These are phyloP conservation scores for Solanum lycopersicoides DNA, from an alignment of 257 asterid species.

Conservation along the genomic window DNA sequence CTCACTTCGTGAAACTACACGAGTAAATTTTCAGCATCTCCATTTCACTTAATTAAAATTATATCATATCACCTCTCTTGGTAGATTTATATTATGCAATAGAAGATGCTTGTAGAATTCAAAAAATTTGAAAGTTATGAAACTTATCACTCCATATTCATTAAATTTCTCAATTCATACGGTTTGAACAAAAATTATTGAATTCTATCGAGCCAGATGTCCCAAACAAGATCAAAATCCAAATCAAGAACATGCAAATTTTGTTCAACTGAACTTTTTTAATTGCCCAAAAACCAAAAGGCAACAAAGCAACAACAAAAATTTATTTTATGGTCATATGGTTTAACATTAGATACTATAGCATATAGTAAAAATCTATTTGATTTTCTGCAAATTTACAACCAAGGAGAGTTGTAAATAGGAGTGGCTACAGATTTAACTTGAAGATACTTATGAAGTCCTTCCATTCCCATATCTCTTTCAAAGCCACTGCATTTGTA, in stretches of 20 bases:
- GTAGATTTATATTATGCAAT: neutral
- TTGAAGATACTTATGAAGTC: conserved; percentile 48
- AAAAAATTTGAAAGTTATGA: too few relatives aligned
- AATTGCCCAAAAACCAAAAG: neutral
- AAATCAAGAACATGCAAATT: neutral
- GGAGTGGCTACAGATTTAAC: conserved; percentile 70
- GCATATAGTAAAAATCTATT: neutral
- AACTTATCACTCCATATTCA: neutral
- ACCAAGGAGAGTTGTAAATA: conserved; percentile 75
- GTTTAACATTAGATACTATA: neutral
- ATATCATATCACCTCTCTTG: neutral
- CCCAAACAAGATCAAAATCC: neutral
- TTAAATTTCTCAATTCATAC: too few relatives aligned
- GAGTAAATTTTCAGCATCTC: neutral
- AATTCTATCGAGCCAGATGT: neutral
- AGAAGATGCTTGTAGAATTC: too few relatives aligned
- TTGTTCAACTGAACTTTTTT: neutral
- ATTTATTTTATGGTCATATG: neutral
- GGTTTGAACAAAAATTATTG: too few relatives aligned
- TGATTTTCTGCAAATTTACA: conserved; percentile 13
- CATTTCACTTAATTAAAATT: neutral
- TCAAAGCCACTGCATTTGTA: conserved; percentile 89
- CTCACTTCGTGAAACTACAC: neutral
- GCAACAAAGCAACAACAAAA: neutral
- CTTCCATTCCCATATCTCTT: conserved; percentile 58